Evolutionary conservation across 1,139 yeast species (phyloP), one percentile per base, ranked within the genome.

Genomic region (Candida sp.): DNA sequence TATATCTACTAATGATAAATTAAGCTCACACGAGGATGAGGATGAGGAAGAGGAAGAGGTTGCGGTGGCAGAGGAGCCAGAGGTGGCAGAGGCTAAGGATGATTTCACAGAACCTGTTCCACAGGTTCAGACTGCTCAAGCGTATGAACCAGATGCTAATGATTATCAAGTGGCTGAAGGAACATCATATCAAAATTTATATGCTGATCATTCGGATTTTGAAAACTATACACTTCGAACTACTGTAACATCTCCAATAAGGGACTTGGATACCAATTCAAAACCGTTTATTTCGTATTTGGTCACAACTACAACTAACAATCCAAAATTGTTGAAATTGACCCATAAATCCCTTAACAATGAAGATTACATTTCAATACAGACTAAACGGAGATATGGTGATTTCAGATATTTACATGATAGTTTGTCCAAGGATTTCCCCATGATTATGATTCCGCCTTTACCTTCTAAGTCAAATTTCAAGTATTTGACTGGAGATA

Each of bases 401-500:
- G 96, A 89, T 63, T 89, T 93, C 63, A 77, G 85, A 45, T 82
- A 84, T 51, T 73, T 93, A 36, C 87, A 85, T 61, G 87, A 84
- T 48, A 82, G 89, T 48, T 70, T 93, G 43, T 61, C 73, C 40
- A 83, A 80, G 54, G 97, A 90, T 58, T 87, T 75, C 57, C 96
- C 97, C 0, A 87, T 95, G 3, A 75, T 87, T 45, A 81, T 93
- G 33, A 81, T 93, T 0, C 99, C 99, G 1, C 98, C 99, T 8
- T 71, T 93, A 44, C 99, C 99, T 0, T 95, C 95, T 49, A 91
- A 90, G 64, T 88, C 87, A 70, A 81, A 95, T 48, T 73, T 91
- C 54, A 96, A 93, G 62, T 93, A 93, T 61, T 74, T 93, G 45
- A 90, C 96, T 36, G 99, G 99, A n/a, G 98, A 93, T 56, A 76